A percentile compares a stretch with the other conserved stretches of the same genome.
phyloP scores from a whole-genome alignment of 306 rosid species.

The Ammopiptanthus mongolicus region DNA sequence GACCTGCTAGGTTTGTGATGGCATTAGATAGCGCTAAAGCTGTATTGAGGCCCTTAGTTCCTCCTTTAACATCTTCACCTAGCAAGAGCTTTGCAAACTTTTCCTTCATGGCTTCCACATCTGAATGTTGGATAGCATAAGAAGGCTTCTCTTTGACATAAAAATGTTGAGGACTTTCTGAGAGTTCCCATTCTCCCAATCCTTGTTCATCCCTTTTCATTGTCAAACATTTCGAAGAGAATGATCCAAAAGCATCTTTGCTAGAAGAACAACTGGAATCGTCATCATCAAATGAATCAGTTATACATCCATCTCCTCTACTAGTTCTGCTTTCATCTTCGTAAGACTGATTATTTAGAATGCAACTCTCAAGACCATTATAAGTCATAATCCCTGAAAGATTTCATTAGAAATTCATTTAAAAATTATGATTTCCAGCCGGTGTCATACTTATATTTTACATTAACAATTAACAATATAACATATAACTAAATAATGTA shows the following conservation, averaged over 20 bases:
- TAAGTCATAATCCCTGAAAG: conserved; percentile 82
- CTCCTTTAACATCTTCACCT: conserved; percentile 92
- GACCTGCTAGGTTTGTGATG: conserved; percentile 78
- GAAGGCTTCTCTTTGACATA: conserved; percentile 59
- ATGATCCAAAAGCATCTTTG: conserved; percentile 75
- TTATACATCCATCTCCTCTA: conserved; percentile 73
- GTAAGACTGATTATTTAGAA: conserved; percentile 51
- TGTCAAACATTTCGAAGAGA: conserved; percentile 74
- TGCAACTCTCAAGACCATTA: conserved; percentile 88
- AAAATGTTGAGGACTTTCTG: conserved; percentile 52
- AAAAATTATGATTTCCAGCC: background rate
- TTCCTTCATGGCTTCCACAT: conserved; percentile 80
- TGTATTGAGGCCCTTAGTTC: conserved; percentile 64
- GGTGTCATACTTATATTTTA: background rate
- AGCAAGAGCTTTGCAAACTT: conserved; percentile 73
- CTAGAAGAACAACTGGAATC: conserved; percentile 80
- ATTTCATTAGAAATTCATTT: conserved; percentile 1
- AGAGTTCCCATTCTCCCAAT: conserved; percentile 66
- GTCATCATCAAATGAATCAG: conserved; percentile 76
- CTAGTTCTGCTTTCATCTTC: conserved; percentile 79
- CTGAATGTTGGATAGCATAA: conserved; percentile 46
- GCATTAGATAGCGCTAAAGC: conserved; percentile 85
- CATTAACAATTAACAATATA: background rate
- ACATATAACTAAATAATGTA: background rate
- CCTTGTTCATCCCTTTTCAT: conserved; percentile 55